A percentile compares a stretch with the other conserved stretches of the same genome.
These are phyloP conservation scores for Ambrosiella xylebori DNA, from an alignment of 2,329 filamentous ascomycete genomes.

Conservation along the genomic window DNA sequence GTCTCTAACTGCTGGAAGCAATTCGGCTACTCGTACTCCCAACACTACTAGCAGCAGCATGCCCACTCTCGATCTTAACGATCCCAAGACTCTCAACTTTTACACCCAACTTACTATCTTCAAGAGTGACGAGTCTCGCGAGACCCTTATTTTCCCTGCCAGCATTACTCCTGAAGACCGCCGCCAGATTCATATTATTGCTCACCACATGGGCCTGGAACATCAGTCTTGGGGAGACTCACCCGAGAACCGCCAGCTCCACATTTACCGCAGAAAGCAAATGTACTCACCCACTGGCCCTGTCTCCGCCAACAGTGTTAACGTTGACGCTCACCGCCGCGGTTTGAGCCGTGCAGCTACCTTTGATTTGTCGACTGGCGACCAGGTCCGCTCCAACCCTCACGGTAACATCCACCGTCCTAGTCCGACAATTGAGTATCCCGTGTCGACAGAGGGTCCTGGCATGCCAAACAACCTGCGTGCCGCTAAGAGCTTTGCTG, in stretches of 20 bases:
- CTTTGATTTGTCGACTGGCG: conserved; percentile 71
- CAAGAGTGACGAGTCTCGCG: conserved; percentile 59
- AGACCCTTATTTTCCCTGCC: conserved; percentile 69
- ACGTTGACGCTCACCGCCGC: conserved; percentile 61
- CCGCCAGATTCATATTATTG: conserved; percentile 80
- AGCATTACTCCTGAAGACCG: conserved; percentile 69
- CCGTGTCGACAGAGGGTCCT: conserved; percentile 54
- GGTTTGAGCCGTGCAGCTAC: conserved; percentile 88
- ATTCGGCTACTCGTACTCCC: neutral
- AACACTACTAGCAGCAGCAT: neutral
- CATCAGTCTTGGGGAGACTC: conserved; percentile 81
- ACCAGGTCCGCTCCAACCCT: conserved; percentile 50
- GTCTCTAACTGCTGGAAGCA: conserved; percentile 34
- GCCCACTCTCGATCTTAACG: conserved; percentile 52
- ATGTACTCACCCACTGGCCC: conserved; percentile 34
- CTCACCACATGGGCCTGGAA: conserved; percentile 84
- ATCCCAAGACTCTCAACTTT: conserved; percentile 69
- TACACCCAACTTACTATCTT: conserved; percentile 85
- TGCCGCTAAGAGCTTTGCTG: conserved; percentile 90
- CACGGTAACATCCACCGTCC: conserved; percentile 61
- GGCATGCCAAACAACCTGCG: conserved; percentile 63
- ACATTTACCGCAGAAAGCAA: conserved; percentile 58
- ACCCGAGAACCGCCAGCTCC: conserved; percentile 65
- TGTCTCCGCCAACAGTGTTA: conserved; percentile 42
- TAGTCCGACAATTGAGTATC: conserved; percentile 68